Percentiles rank a stretch among this genome's conserved stretches.
Conservation (phyloP, 2,329 filamentous ascomycete species). For the Aspergillus vadensis region DNA sequence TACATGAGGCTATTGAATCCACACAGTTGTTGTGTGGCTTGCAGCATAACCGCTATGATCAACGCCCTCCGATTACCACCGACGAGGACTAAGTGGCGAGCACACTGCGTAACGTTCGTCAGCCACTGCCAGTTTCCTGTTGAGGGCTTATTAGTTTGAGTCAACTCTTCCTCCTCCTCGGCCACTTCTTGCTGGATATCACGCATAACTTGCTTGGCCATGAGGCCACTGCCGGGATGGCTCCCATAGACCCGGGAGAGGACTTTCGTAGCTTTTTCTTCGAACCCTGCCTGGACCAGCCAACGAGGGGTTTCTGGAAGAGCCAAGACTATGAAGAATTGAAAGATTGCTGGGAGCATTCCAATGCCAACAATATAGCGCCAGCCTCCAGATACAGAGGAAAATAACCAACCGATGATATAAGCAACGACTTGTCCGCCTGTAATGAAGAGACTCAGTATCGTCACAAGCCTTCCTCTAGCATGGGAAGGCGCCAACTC, state of each 20-base stretch:
- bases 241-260: conserved; percentile 65
- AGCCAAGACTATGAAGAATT: conserved; percentile 66
- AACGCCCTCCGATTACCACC: conserved; percentile 67
- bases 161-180: conserved; percentile 61
- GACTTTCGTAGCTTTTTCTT: conserved; percentile 64
- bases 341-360: conserved; percentile 71
- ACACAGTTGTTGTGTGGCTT: conserved; percentile 84
- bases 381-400: conserved; percentile 68
- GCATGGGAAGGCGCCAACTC: conserved; percentile 78
- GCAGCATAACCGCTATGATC: conserved; percentile 81
- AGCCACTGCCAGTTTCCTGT: conserved; percentile 26
- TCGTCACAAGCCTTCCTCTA: conserved; percentile 77
- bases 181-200: conserved; percentile 73
- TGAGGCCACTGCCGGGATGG: conserved; percentile 44
- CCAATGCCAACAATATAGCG: conserved; percentile 90
- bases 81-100: conserved; percentile 35
- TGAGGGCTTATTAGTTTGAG: conserved; percentile 21
- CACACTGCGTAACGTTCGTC: conserved; percentile 29
- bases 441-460: conserved; percentile 81
- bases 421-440: conserved; percentile 89
- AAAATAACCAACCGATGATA: conserved; percentile 75
- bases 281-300: conserved; percentile 70
- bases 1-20: conserved; percentile 95
- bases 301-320: conserved; percentile 91
- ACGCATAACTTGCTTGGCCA: conserved; percentile 63